phyloP scores from a whole-genome alignment of 495 filamentous ascomycete species.

The Neurospora sp. region DNA sequence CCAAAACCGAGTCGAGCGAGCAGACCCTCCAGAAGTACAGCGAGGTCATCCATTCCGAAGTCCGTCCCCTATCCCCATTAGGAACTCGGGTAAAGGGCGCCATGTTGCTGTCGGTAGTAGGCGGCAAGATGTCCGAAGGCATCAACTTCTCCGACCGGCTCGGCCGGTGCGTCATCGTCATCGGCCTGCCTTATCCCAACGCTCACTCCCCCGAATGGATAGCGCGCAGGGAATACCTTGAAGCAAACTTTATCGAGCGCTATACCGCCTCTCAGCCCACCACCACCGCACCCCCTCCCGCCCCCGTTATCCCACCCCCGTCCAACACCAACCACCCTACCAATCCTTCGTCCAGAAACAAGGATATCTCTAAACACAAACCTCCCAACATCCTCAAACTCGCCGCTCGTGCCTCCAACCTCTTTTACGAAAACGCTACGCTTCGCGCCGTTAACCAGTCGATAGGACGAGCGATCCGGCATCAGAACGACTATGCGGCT shows the following conservation, averaged over 20 bases:
- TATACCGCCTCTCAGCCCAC: conserved; percentile 15
- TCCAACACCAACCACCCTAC: neutral
- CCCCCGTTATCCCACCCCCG: conserved; percentile 14
- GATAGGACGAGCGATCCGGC: conserved; percentile 85
- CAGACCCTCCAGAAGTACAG: conserved; percentile 62
- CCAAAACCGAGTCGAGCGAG: conserved; percentile 50
- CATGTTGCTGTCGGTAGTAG: conserved; percentile 85
- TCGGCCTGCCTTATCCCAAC: conserved; percentile 91
- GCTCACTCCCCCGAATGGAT: conserved; percentile 84
- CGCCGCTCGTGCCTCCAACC: neutral
- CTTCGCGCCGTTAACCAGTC: conserved; percentile 97
- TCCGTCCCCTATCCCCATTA: neutral
- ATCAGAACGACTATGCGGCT: conserved; percentile 77
- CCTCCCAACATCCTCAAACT: neutral
- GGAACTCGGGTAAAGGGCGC: conserved; percentile 41
- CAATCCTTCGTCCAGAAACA: neutral
- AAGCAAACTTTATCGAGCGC: conserved; percentile 48
- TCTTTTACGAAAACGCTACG: conserved; percentile 91
- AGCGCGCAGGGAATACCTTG: conserved; percentile 79
- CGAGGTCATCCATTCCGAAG: conserved; percentile 45
- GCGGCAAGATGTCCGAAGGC: conserved; percentile 89
- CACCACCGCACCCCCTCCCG: conserved; percentile 27
- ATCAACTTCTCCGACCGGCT: conserved; percentile 96
- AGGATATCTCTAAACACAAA: neutral
- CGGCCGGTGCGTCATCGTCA: conserved; percentile 77